Conservation (phyloP, 1,139 yeast species). For the Zygosaccharomyces pseudobailii region DNA sequence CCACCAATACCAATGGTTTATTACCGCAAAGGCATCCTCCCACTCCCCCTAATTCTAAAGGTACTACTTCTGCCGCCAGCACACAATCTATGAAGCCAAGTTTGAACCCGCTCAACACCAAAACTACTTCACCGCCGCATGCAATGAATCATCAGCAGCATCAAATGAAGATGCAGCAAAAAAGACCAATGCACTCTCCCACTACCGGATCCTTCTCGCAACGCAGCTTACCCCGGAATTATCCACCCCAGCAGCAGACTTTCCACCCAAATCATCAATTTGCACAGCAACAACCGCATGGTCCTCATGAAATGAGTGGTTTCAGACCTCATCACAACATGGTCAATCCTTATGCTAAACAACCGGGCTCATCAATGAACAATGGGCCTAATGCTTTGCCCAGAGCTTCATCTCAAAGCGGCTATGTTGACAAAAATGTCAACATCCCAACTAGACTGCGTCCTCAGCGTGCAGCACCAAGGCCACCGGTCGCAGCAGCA, state of each 20-base stretch:
- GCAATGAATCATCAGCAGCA: constrained; percentile 9
- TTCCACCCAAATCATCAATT: constrained; percentile 14
- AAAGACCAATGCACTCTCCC: constrained; percentile 7
- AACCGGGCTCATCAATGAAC: constrained; percentile 6
- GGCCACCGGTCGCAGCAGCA: constrained; percentile 17
- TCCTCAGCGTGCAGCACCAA: constrained; percentile 21
- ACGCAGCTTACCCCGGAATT: constrained; percentile 9
- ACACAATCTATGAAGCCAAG: constrained; percentile 8
- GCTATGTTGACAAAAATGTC: constrained; percentile 6
- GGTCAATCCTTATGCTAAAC: constrained; percentile 28
- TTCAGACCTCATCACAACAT: constrained; percentile 27
- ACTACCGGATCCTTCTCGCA: constrained; percentile 1
- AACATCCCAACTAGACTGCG: constrained; percentile 23
- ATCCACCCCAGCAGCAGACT: constrained; percentile 8
- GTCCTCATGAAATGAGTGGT: constrained; percentile 11
- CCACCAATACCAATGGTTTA: constrained; percentile 24
- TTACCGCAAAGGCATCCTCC: constrained; percentile 47
- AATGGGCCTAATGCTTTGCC: constrained; percentile 5
- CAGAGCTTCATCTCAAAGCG: constrained; percentile 3
- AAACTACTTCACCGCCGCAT: constrained; percentile 11
- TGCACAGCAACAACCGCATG: constrained; percentile 26
- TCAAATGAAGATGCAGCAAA: constrained; percentile 11
- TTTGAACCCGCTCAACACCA: constrained; percentile 12
- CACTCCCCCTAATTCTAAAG: constrained; percentile 38
- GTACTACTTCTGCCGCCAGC: constrained; percentile 4